phyloP scores from a whole-genome alignment of 2,329 filamentous ascomycete species.

The Fusarium equiseti region DNA sequence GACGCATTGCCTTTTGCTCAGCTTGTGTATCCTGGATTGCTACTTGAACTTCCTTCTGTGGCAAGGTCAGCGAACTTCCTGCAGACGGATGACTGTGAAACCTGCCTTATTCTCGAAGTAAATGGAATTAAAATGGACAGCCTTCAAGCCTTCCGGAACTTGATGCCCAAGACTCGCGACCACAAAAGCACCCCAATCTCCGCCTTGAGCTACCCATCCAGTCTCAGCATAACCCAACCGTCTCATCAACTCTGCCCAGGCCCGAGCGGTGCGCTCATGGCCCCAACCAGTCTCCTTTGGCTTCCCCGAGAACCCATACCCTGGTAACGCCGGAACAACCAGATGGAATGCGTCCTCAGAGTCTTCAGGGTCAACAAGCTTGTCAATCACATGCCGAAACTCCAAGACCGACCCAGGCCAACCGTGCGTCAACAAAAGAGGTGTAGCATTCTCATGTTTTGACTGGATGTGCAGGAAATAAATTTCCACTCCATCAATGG shows the following conservation, averaged over 20 bases:
- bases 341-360: slow-evolving; percentile 12
- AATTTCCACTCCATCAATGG: slow-evolving; percentile 7
- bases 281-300: slow-evolving; percentile 15
- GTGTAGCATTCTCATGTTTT: not conserved
- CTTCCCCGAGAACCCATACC: slow-evolving; percentile 24
- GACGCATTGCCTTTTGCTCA: slow-evolving; percentile 8
- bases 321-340: slow-evolving; percentile 14
- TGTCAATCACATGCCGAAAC: slow-evolving; percentile 9
- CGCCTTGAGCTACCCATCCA: slow-evolving; percentile 20
- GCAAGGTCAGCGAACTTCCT: not conserved
- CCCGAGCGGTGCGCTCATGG: not conserved
- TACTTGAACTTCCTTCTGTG: slow-evolving; percentile 5
- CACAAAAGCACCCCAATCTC: slow-evolving; percentile 24
- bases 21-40: not conserved
- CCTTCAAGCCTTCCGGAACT: slow-evolving; percentile 13
- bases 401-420: slow-evolving; percentile 22
- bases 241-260: slow-evolving; percentile 21
- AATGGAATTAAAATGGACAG: slow-evolving; percentile 24
- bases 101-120: slow-evolving; percentile 18
- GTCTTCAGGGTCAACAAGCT: slow-evolving; percentile 5
- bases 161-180: slow-evolving; percentile 4
- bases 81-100: accelerated
- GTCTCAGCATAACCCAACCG: not conserved
- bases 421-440: slow-evolving; percentile 19
- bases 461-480: slow-evolving; percentile 21